These are phyloP conservation scores for Penicillium polonicum DNA, from an alignment of 2,329 filamentous ascomycete genomes.

Conservation along the genomic window DNA sequence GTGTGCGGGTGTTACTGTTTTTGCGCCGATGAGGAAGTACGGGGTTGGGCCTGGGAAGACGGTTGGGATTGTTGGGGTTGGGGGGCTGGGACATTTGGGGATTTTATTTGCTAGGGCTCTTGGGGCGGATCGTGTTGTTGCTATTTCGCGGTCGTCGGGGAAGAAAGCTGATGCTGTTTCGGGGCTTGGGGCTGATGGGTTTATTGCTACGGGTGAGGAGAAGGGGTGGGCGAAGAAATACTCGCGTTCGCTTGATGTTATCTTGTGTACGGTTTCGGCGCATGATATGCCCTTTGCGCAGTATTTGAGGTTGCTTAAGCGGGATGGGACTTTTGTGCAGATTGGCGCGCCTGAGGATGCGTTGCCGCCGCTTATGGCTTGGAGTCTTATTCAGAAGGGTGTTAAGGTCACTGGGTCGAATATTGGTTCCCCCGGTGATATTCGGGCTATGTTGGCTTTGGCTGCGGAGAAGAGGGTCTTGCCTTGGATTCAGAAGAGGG, in stretches of 20 bases:
- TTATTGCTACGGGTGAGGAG: constrained; percentile 59
- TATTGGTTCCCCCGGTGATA: constrained; percentile 46
- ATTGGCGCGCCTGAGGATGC: constrained; percentile 65
- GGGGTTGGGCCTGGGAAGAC: constrained; percentile 67
- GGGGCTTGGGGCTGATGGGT: constrained; percentile 54
- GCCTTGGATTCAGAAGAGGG: constrained; percentile 45
- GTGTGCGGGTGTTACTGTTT: constrained; percentile 75
- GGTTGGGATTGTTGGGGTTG: constrained; percentile 71
- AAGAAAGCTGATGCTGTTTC: constrained; percentile 54
- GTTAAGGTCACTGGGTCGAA: constrained; percentile 52
- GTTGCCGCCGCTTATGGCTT: constrained; percentile 55
- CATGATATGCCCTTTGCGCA: constrained; percentile 62
- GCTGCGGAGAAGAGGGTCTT: constrained; percentile 43
- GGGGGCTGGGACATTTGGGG: constrained; percentile 72
- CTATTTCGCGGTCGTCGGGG: constrained; percentile 52
- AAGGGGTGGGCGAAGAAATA: constrained; percentile 53
- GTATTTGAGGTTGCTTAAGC: constrained; percentile 61
- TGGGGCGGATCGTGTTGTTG: constrained; percentile 62
- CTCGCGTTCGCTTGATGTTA: constrained; percentile 53
- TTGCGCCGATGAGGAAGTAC: constrained; percentile 65
- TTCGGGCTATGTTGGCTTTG: constrained; percentile 45
- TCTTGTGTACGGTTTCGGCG: constrained; percentile 58
- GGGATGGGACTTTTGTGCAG: constrained; percentile 63
- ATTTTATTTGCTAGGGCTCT: constrained; percentile 70
- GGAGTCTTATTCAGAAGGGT: constrained; percentile 58